Evolutionary conservation across 257 asterid species (phyloP), one percentile per base, ranked within the genome.

Genomic region (Cordia subcordata): DNA sequence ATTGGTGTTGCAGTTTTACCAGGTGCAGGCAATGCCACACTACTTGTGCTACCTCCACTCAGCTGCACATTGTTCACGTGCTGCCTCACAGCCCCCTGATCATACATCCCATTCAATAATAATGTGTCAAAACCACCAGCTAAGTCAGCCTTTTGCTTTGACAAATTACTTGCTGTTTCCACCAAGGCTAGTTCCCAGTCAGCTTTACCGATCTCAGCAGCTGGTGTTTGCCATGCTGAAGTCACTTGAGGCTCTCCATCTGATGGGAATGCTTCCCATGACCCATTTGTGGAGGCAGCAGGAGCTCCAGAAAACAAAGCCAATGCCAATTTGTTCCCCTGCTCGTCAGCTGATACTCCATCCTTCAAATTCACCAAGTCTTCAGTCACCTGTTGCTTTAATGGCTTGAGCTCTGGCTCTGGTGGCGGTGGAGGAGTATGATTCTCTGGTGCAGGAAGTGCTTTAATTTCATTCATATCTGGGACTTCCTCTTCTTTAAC

Each of bases 211-310:
- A 52, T 70, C 64, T 78, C 86, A 57, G 82, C 82, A 45, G 86
- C 88, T 2, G 86, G 94, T 20, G 76, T 76, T 55, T 80, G 75
- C 90, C 90, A 85, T 9, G 85, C 86, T 33, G 94, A 82, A 58
- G 71, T 82, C 59, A 71, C 75, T 63, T 69, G 62, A 1, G 75
- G 11, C 40, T 68, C 87, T 33, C 75, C 78, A 19, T 81, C 75
- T 20, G 74, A 51, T 4, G 77, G 71, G 49, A 85, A 80, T 5
- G 79, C 75, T 35, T 65, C 80, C 90, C 90, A 82, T 0, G 75
- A 55, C 15, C 49, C 78, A 32, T 67, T 67, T 45, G 66, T 58
- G 13, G 60, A 58, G 18, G 61, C 46, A 22, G 61, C 40, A 15
- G 64, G 65, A n/a, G n/a, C n/a, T 12, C 69, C 77, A 6, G 90